Conservation (phyloP, 1,284 basidiomycete species). For the Trametes hirsuta region DNA sequence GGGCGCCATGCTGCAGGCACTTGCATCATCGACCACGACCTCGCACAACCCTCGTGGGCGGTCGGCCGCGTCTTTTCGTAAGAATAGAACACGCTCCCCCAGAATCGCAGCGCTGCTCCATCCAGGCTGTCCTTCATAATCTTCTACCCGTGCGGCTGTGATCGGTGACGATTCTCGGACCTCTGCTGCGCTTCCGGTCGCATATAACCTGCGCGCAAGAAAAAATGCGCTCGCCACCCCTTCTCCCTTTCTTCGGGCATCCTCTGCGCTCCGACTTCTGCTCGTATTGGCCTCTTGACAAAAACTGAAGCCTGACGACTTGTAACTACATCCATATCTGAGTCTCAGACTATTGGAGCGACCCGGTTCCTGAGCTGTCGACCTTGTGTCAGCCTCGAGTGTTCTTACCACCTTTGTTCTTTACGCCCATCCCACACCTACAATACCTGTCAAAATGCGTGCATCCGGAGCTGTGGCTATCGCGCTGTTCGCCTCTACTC, state of each 20-base stretch:
- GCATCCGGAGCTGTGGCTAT: neutral
- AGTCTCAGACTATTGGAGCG: too few relatives aligned
- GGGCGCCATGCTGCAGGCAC: neutral
- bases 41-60: conserved; percentile 3
- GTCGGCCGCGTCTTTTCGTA: neutral
- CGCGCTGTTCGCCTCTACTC: conserved; percentile 3
- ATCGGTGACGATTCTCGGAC: conserved; percentile 11
- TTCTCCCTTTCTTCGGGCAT: neutral
- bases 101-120: conserved; percentile 12
- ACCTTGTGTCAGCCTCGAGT: neutral
- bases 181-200: conserved; percentile 14
- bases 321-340: too few relatives aligned
- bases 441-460: conserved; percentile 6
- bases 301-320: too few relatives aligned
- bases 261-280: neutral
- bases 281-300: neutral
- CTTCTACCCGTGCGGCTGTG: conserved; percentile 9
- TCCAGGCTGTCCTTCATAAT: conserved; percentile 7
- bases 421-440: neutral
- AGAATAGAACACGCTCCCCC: conserved; percentile 7
- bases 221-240: neutral
- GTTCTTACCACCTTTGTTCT: neutral
- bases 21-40: conserved; percentile 9
- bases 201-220: conserved; percentile 6
- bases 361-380: too few relatives aligned